Evolutionary conservation across 192 early-diverging fungal species (phyloP).

Genomic region (Coemansia sp.): DNA sequence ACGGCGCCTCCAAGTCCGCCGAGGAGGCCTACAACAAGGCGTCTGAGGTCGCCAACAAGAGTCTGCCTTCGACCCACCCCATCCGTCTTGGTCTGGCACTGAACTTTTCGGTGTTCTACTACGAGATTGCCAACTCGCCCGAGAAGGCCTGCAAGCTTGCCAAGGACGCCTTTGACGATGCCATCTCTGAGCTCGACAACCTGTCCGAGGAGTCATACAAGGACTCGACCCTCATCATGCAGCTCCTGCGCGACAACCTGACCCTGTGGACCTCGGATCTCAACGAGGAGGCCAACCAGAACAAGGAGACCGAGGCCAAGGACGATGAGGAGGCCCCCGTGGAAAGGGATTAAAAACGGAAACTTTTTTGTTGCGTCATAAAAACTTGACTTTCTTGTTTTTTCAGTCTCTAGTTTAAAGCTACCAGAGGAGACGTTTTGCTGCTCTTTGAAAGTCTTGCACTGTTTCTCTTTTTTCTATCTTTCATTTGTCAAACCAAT

Average conservation of each 20-base stretch:
- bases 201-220: conserved; percentile 99
- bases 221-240: conserved; percentile 99
- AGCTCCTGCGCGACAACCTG: conserved; percentile 97
- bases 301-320: conserved; percentile 27
- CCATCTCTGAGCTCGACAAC: conserved; percentile 98
- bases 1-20: conserved; percentile 78
- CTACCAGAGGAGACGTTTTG: too few relatives aligned
- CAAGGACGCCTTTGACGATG: conserved; percentile 89
- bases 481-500: conserved; percentile 5
- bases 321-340: conserved; percentile 22
- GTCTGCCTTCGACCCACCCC: conserved; percentile 96
- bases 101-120: conserved; percentile 99
- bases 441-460: background rate
- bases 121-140: conserved; percentile 98
- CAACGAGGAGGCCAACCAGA: conserved; percentile 33
- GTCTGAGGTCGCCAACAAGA: conserved; percentile 90
- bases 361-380: background rate
- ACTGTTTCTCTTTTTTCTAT: background rate
- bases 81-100: conserved; percentile 97
- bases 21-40: conserved; percentile 95
- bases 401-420: background rate
- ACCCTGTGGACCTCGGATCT: conserved; percentile 99
- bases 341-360: conserved; percentile 25
- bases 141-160: conserved; percentile 96
- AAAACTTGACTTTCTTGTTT: background rate